Evolutionary conservation across 2,329 filamentous ascomycete genomes (phyloP).

Genomic region (Aspergillus tubingensis): DNA sequence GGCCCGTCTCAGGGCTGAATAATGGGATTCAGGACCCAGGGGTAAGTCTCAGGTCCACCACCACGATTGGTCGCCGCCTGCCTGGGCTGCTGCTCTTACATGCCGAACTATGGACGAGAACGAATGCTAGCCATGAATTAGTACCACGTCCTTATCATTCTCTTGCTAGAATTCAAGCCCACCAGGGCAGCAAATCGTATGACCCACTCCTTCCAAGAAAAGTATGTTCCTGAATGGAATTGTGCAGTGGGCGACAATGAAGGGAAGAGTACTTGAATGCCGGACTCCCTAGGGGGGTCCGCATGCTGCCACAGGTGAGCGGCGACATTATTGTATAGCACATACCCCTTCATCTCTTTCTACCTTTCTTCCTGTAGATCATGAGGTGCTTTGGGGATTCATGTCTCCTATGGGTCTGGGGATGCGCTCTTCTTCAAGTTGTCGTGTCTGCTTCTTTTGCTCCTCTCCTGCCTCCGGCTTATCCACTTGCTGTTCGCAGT

Average conservation of each 20-base stretch:
- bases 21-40: background rate
- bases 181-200: background rate
- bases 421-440: constrained; percentile 17
- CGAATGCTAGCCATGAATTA: background rate
- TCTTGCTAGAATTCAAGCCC: background rate
- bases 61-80: background rate
- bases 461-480: constrained; percentile 36
- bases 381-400: background rate
- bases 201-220: background rate
- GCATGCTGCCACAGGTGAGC: background rate
- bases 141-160: background rate
- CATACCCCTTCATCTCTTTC: background rate
- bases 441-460: constrained; percentile 14
- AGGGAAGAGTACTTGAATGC: background rate
- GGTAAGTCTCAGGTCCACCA: background rate
- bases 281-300: background rate
- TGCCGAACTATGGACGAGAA: background rate
- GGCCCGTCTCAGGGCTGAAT: background rate
- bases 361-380: background rate
- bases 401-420: background rate
- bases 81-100: background rate
- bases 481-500: constrained; percentile 44
- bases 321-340: background rate
- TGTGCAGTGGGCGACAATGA: background rate
- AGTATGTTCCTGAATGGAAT: background rate